Conservation (phyloP, 129 eudicot species). For the Flaveria linearis region DNA sequence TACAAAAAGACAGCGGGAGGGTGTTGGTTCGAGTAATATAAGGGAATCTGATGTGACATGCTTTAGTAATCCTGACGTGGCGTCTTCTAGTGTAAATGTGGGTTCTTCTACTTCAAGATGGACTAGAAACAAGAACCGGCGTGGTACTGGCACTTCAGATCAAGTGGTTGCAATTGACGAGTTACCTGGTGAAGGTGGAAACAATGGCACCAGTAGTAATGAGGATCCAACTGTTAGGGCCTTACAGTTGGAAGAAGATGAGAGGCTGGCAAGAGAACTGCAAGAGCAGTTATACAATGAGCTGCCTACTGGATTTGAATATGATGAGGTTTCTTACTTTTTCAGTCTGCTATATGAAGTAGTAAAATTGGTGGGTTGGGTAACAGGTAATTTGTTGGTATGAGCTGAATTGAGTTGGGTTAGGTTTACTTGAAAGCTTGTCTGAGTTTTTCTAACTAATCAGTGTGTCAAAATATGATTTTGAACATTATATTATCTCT, state of each 20-base stretch:
- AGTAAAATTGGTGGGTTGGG: not conserved
- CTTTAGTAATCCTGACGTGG: conserved; percentile 39
- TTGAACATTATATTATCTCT: not conserved
- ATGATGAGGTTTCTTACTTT: conserved; percentile 47
- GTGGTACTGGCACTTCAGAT: conserved; percentile 24
- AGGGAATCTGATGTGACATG: conserved; percentile 52
- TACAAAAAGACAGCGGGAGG: conserved; percentile 67
- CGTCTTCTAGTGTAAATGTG: conserved; percentile 41
- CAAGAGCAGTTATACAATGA: conserved; percentile 92
- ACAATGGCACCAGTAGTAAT: conserved; percentile 29
- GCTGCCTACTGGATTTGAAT: conserved; percentile 40
- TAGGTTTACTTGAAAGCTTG: not conserved
- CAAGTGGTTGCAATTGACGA: conserved; percentile 55
- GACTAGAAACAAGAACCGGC: conserved; percentile 36
- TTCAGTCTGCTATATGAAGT: conserved; percentile 12
- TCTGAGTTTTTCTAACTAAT: not conserved
- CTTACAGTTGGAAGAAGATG: conserved; percentile 85
- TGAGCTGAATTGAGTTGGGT: not conserved
- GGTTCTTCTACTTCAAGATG: conserved; percentile 45
- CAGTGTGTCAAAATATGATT: conserved; percentile 1
- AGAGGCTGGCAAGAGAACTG: conserved; percentile 82
- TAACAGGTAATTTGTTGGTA: not conserved
- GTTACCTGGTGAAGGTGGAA: conserved; percentile 43
- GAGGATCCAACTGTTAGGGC: conserved; percentile 56
- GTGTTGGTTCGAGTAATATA: conserved; percentile 39